phyloP scores from a whole-genome alignment of 768 basidiomycete species.

The Pleurotus tuoliensis region DNA sequence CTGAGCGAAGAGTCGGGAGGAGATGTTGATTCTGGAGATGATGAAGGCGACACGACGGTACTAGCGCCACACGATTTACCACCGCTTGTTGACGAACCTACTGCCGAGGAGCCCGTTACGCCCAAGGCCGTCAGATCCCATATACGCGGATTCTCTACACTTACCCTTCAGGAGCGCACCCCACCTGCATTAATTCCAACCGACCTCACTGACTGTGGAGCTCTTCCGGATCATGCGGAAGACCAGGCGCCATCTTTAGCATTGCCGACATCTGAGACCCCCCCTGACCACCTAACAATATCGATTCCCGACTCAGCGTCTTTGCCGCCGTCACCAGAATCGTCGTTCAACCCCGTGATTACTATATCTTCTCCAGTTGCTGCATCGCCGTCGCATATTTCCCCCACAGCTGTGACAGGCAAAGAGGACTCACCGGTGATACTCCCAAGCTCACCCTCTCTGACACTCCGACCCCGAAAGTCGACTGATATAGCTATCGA shows the following conservation, averaged over 20 bases:
- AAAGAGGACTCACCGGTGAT: background rate
- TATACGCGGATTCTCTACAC: slow-evolving; percentile 29
- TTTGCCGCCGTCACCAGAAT: background rate
- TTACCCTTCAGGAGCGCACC: slow-evolving; percentile 30
- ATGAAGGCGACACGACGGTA: slow-evolving; percentile 25
- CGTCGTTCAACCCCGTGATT: background rate
- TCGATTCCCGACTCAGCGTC: background rate
- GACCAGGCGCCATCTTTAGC: background rate
- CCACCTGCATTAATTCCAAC: slow-evolving; percentile 17
- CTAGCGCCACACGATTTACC: background rate
- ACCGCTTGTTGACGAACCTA: no score
- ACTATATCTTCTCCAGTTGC: slow-evolving; percentile 8
- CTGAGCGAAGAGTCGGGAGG: slow-evolving; percentile 24
- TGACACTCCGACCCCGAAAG: background rate
- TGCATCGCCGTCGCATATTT: background rate
- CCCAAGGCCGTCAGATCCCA: slow-evolving; percentile 29
- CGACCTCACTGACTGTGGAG: background rate
- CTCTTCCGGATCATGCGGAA: background rate
- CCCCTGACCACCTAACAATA: background rate
- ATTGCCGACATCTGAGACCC: background rate
- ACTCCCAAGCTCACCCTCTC: background rate
- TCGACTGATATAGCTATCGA: background rate
- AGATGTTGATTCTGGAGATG: slow-evolving; percentile 13
- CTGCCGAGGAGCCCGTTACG: slow-evolving; percentile 2
- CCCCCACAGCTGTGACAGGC: background rate